Evolutionary conservation across 2,329 filamentous ascomycete species (phyloP).

Genomic region (Ilyonectria robusta): DNA sequence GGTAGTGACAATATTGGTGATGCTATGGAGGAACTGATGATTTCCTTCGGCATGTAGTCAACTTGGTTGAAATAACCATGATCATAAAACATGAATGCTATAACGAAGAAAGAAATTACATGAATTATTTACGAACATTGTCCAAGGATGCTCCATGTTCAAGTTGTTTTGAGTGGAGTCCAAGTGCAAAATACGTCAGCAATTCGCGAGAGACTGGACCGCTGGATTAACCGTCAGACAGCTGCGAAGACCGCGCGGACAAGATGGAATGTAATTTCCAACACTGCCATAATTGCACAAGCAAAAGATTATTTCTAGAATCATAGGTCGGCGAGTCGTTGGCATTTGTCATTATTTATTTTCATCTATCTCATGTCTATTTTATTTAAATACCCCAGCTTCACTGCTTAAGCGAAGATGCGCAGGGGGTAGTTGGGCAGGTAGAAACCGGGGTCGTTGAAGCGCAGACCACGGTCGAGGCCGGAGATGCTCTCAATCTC

Average conservation of each 20-base stretch:
- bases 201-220: too few relatives aligned
- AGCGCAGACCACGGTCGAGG: constrained; percentile 69
- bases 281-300: neutral
- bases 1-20: constrained; percentile 33
- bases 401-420: constrained; percentile 61
- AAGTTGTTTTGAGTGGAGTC: neutral
- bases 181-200: neutral
- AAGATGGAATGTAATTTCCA: neutral
- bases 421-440: constrained; percentile 61
- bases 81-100: neutral
- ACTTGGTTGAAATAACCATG: neutral
- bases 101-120: neutral
- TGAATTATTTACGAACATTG: neutral
- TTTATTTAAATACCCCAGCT: constrained; percentile 11
- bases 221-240: neutral
- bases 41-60: neutral
- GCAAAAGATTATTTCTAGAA: neutral
- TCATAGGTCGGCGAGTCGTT: neutral
- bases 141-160: neutral
- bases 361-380: constrained; percentile 19
- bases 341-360: constrained; percentile 17
- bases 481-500: constrained; percentile 71
- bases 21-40: constrained; percentile 17
- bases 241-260: neutral
- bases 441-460: constrained; percentile 66